A percentile compares a stretch with the other conserved stretches of the same genome.
Evolutionary conservation across 2,329 filamentous ascomycete genomes (phyloP).

Genomic region (Bretziella fagacearum): DNA sequence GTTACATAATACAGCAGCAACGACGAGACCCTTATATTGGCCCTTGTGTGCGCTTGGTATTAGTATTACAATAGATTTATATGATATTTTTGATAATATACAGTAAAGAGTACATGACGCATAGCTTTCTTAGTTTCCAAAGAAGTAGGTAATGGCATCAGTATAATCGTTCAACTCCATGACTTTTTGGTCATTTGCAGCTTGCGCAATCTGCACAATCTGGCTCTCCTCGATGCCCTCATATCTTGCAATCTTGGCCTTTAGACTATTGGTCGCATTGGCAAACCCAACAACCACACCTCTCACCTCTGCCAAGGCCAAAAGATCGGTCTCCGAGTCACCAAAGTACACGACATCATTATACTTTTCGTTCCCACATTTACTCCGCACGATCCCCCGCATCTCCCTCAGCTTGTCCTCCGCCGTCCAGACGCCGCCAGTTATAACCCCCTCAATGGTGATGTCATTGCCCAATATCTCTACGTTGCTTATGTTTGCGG

Average conservation of each 20-base stretch:
- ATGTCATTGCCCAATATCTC: conserved; percentile 30
- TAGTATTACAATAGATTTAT: conserved; percentile 2
- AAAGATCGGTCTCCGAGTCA: conserved; percentile 39
- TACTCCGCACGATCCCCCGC: conserved; percentile 18
- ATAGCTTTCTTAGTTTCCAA: not conserved
- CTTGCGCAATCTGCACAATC: conserved; percentile 1
- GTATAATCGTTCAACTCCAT: conserved; percentile 5
- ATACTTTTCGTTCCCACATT: conserved; percentile 11
- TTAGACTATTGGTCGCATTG: conserved; percentile 17
- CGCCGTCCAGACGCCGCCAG: conserved; percentile 26
- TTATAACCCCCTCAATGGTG: conserved; percentile 24
- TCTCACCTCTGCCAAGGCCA: conserved; percentile 29
- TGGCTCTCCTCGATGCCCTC: not conserved
- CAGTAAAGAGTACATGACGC: not conserved
- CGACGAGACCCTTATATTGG: too few relatives aligned
- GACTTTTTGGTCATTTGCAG: not conserved
- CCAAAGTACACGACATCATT: conserved; percentile 34
- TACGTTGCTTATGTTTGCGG: conserved; percentile 18
- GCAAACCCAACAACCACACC: conserved; percentile 32
- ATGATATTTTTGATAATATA: not conserved
- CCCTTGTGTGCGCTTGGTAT: too few relatives aligned
- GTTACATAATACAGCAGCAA: too few relatives aligned
- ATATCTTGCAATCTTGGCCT: conserved; percentile 2
- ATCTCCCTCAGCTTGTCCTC: conserved; percentile 31
- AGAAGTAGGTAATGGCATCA: conserved; percentile 4